Percentiles rank a stretch among this genome's conserved stretches.
phyloP scores from a whole-genome alignment of 768 basidiomycete species.

The Lactifluus echinatus region DNA sequence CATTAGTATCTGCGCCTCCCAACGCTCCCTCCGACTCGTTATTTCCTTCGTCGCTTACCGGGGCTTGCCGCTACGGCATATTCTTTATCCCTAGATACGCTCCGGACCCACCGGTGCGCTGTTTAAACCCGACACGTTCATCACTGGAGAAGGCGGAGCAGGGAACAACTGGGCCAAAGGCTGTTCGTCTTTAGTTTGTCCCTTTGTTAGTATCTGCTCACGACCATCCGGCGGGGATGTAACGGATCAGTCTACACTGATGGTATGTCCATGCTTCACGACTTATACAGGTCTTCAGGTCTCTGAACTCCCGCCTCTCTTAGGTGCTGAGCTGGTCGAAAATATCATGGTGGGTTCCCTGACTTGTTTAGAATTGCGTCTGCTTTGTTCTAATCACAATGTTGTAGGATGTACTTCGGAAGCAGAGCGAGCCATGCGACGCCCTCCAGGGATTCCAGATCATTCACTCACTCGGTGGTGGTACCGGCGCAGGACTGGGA shows the following conservation, averaged over 20 bases:
- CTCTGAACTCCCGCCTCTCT: not conserved
- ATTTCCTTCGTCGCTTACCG: not conserved
- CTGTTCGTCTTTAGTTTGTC: conserved; percentile 44
- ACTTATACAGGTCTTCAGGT: not conserved
- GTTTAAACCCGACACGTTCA: conserved; percentile 83
- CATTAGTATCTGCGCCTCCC: not conserved
- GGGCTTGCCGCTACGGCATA: not conserved
- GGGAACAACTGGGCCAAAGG: conserved; percentile 98
- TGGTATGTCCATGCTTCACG: conserved; percentile 36
- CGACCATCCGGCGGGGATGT: not conserved
- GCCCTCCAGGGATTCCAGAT: conserved; percentile 88
- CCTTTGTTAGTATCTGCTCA: conserved; percentile 19
- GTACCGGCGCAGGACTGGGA: conserved; percentile 83
- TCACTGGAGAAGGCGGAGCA: conserved; percentile 54
- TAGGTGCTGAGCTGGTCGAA: conserved; percentile 88
- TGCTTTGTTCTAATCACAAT: not conserved
- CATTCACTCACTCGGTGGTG: conserved; percentile 85
- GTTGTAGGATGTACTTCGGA: conserved; percentile 63
- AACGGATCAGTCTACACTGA: conserved; percentile 71
- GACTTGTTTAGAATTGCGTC: not conserved
- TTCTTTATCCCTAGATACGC: conserved; percentile 38
- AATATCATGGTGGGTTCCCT: conserved; percentile 48
- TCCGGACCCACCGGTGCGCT: conserved; percentile 62
- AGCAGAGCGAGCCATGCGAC: conserved; percentile 75
- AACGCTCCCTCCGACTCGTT: not conserved